Base-by-base conservation (phyloP, 192 early-diverging fungal species). In the Oehlia diaphana region DNA sequence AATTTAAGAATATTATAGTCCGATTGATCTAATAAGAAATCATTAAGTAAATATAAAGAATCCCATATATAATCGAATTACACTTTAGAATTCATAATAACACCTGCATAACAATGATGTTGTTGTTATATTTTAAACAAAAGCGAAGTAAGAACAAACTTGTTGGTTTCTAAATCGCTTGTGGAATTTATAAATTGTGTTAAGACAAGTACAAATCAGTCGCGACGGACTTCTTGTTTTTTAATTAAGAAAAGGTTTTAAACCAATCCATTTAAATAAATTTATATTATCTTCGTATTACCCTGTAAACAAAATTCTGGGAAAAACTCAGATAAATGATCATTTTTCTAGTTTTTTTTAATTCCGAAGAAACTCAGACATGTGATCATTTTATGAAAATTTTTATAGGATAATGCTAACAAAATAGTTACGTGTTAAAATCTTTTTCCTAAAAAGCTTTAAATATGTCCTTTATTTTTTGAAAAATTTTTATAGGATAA, bases 91-190 rank as follows among this genome's bases (percentile, higher is more conserved):
- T 33, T 16, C 14, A 33, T 5, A 35, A 13, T 37, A 67, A 35
- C 65, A 67, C 65, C 33, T 35, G 65, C 33, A 1, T 21, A 2
- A 28, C 12, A 13, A 35, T 33, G 28, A 33, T 28, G 16, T 16
- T 33, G 64, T 67, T 67, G 65, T 31, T 31, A 67, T 26, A 33
- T 33, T 67, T 67, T 35, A 33, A 33, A 67, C 33, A 67, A 67
- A 67, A 67, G 65, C 14, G 12, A 67, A 67, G 26, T 28, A 33
- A 67, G 28, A 67, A 67, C 33, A 31, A 16, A 67, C 33, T 67
- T 67, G 10, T 67, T 67, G 26, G 65, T 35, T 33, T 28, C 65
- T 7, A 67, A 33, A n/a, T 67, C 65, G 23, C 31, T 67, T 16
- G 65, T 33, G 13, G 33, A 67, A 67, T 2, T 33, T 33, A 67